These are phyloP conservation scores for Tritrichomonas foetus DNA, from an alignment of 208 protist genomes.

Conservation along the genomic window DNA sequence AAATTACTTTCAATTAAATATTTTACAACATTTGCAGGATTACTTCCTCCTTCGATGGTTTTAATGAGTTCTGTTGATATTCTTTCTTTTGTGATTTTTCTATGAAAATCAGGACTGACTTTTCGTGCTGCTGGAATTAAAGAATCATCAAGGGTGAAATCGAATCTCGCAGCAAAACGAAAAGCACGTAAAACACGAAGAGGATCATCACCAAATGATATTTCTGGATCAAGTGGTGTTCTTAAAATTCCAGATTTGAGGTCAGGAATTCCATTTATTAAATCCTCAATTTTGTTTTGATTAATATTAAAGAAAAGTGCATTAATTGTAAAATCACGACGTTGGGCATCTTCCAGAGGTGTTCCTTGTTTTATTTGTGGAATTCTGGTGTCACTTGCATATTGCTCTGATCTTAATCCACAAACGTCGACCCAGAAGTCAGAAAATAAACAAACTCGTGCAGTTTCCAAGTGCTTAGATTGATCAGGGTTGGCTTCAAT, in stretches of 20 bases:
- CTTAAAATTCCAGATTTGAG: neutral
- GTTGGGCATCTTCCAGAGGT: slow-evolving; percentile 75
- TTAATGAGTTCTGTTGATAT: neutral
- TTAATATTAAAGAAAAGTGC: slow-evolving; percentile 96
- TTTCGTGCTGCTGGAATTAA: neutral
- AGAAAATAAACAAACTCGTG: slow-evolving; percentile 4
- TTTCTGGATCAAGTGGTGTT: slow-evolving; percentile 54
- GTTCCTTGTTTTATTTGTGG: slow-evolving; percentile 59
- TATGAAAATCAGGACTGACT: neutral
- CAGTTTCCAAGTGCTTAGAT: slow-evolving; percentile 29
- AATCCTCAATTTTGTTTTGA: slow-evolving; percentile 54
- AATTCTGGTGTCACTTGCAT: neutral
- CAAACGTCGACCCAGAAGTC: slow-evolving; percentile 27
- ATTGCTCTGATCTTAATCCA: neutral
- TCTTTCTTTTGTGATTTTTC: neutral
- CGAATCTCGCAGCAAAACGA: slow-evolving; percentile 52
- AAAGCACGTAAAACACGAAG: slow-evolving; percentile 56
- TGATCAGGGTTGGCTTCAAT: slow-evolving; percentile 35
- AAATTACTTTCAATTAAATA: neutral
- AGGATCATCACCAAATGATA: slow-evolving; percentile 61
- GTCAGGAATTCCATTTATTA: neutral
- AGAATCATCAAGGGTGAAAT: slow-evolving; percentile 41
- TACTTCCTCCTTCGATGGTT: neutral
- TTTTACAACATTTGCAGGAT: neutral
- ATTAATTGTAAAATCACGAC: slow-evolving; percentile 97